phyloP scores from a whole-genome alignment of 1,284 basidiomycete genomes.

The Megacollybia platyphylla region DNA sequence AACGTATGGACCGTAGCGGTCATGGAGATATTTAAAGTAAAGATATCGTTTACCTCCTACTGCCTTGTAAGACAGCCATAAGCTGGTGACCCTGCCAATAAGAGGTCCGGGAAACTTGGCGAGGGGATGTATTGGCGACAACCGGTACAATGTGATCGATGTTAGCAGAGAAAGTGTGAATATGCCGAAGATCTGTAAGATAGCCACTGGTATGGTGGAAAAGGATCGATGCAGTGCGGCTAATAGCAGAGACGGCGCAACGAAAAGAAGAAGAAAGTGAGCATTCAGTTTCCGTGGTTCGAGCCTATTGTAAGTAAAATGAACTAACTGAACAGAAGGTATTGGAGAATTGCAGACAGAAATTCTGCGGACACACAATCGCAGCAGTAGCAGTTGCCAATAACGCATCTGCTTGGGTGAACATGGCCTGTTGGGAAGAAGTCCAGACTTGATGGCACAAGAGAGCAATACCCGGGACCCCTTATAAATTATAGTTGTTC shows the following conservation, averaged over 20 bases:
- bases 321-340: not conserved
- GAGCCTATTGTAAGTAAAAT: not conserved
- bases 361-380: no score
- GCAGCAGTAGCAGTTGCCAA: no score
- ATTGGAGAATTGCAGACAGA: no score
- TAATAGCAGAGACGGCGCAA: not conserved
- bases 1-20: not conserved
- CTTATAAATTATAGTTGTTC: no score
- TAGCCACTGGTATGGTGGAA: not conserved
- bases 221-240: not conserved
- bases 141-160: slow-evolving; percentile 13
- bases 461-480: no score
- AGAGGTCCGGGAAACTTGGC: slow-evolving; percentile 20
- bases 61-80: not conserved
- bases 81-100: slow-evolving; percentile 10
- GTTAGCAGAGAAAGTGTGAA: not conserved
- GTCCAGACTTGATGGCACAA: no score
- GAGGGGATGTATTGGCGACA: slow-evolving; percentile 20
- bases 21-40: not conserved
- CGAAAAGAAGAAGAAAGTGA: not conserved
- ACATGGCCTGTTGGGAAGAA: no score
- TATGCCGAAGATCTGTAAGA: not conserved
- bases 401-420: no score
- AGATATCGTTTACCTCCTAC: not conserved
- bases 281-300: not conserved